phyloP scores from a whole-genome alignment of 768 basidiomycete genomes.

The Lentinula edodes region DNA sequence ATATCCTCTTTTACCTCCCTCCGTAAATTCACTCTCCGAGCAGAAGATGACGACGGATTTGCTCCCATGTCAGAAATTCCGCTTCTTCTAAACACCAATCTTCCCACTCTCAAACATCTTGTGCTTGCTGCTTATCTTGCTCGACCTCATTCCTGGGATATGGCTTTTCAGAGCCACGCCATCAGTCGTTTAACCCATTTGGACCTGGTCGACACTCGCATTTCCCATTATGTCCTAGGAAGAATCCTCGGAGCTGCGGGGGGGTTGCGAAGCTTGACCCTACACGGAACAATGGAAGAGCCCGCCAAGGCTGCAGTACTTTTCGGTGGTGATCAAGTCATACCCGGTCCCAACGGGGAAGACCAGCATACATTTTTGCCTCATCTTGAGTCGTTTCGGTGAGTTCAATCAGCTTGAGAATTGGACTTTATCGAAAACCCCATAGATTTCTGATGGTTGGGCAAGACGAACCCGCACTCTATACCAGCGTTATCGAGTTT shows the following conservation, averaged over 20 bases:
- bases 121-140: slow-evolving; percentile 66
- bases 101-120: slow-evolving; percentile 51
- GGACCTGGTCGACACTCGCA: slow-evolving; percentile 66
- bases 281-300: slow-evolving; percentile 64
- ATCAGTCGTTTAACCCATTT: slow-evolving; percentile 66
- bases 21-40: slow-evolving; percentile 60
- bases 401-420: not conserved
- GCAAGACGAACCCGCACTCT: slow-evolving; percentile 48
- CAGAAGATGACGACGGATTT: slow-evolving; percentile 67
- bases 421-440: not conserved
- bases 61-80: slow-evolving; percentile 68
- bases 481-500: slow-evolving; percentile 50
- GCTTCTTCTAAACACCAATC: slow-evolving; percentile 56
- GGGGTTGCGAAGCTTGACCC: slow-evolving; percentile 48
- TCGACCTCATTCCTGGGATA: slow-evolving; percentile 63
- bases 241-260: slow-evolving; percentile 60
- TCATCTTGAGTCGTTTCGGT: slow-evolving; percentile 53
- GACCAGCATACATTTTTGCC: slow-evolving; percentile 57
- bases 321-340: slow-evolving; percentile 56
- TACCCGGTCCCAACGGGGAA: slow-evolving; percentile 24
- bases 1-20: slow-evolving; percentile 58
- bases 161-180: slow-evolving; percentile 54
- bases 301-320: slow-evolving; percentile 52
- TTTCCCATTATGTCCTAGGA: slow-evolving; percentile 56
- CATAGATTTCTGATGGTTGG: slow-evolving; percentile 51